Percentiles rank a stretch among this genome's conserved stretches.
phyloP scores from a whole-genome alignment of 306 rosid genomes.

The Cucumis melo region DNA sequence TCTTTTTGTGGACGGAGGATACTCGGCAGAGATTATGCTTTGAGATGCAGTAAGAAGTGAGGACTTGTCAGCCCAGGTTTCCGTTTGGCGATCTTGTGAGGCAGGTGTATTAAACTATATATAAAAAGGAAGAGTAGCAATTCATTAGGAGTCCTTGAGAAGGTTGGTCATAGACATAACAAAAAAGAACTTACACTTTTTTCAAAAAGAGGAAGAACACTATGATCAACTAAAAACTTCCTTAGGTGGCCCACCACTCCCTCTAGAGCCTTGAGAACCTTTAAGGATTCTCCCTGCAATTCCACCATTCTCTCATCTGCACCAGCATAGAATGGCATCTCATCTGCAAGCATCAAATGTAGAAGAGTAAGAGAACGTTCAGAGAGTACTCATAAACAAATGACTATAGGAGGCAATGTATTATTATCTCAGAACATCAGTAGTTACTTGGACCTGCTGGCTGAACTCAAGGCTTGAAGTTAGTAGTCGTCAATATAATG shows the following conservation, averaged over 20 bases:
- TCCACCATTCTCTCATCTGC: constrained; percentile 89
- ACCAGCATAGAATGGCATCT: constrained; percentile 78
- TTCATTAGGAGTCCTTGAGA: background rate
- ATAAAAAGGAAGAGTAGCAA: constrained; percentile 3
- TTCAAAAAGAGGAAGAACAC: constrained; percentile 94
- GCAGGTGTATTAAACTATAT: constrained; percentile 32
- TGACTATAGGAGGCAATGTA: background rate
- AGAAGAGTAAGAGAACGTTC: background rate
- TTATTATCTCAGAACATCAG: background rate
- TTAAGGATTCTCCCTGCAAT: constrained; percentile 77
- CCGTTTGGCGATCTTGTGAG: constrained; percentile 61
- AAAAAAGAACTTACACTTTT: constrained; percentile 50
- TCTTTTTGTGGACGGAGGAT: constrained; percentile 42
- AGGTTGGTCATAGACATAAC: background rate
- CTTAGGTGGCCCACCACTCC: constrained; percentile 81
- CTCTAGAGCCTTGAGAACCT: constrained; percentile 81
- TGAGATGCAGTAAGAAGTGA: constrained; percentile 47
- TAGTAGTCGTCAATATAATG: background rate
- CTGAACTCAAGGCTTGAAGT: background rate
- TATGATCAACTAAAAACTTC: constrained; percentile 91
- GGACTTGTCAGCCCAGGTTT: constrained; percentile 56
- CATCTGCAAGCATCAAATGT: constrained; percentile 39
- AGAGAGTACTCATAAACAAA: background rate
- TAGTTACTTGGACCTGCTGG: background rate
- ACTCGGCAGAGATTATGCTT: constrained; percentile 31